Percentiles rank a stretch among this genome's conserved stretches.
phyloP scores from a whole-genome alignment of 2,329 filamentous ascomycete genomes.

The Fusarium sp. region DNA sequence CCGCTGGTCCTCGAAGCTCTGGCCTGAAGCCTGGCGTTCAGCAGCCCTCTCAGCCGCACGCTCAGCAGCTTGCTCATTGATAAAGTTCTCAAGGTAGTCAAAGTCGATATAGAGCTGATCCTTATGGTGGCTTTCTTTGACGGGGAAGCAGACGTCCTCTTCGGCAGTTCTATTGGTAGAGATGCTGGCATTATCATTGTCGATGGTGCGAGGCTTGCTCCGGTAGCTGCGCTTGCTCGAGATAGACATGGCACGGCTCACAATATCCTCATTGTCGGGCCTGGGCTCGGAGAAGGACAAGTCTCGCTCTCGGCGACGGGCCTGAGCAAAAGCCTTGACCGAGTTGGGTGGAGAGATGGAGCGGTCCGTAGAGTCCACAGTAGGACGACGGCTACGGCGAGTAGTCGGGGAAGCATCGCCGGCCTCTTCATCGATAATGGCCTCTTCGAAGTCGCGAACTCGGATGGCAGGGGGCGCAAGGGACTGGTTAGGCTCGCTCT shows the following conservation, averaged over 20 bases:
- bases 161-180: slow-evolving; percentile 78
- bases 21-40: slow-evolving; percentile 61
- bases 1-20: slow-evolving; percentile 51
- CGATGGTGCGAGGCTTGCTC: slow-evolving; percentile 69
- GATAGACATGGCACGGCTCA: slow-evolving; percentile 79
- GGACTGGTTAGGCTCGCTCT: slow-evolving; percentile 48
- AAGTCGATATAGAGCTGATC: slow-evolving; percentile 89
- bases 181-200: slow-evolving; percentile 71
- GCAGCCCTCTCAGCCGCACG: slow-evolving; percentile 58
- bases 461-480: slow-evolving; percentile 53
- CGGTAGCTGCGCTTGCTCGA: slow-evolving; percentile 71
- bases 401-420: slow-evolving; percentile 58
- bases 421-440: slow-evolving; percentile 80
- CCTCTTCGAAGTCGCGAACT: slow-evolving; percentile 88
- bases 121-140: slow-evolving; percentile 73
- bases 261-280: slow-evolving; percentile 57
- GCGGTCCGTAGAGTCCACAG: slow-evolving; percentile 69
- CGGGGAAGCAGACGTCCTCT: slow-evolving; percentile 90
- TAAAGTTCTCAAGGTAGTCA: slow-evolving; percentile 93
- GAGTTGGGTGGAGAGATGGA: slow-evolving; percentile 94
- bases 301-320: slow-evolving; percentile 84
- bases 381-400: slow-evolving; percentile 64
- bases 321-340: slow-evolving; percentile 95
- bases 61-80: slow-evolving; percentile 66
- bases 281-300: slow-evolving; percentile 65